Base-by-base conservation (phyloP, 306 rosid species). In the Macrotyloma uniflorum region DNA sequence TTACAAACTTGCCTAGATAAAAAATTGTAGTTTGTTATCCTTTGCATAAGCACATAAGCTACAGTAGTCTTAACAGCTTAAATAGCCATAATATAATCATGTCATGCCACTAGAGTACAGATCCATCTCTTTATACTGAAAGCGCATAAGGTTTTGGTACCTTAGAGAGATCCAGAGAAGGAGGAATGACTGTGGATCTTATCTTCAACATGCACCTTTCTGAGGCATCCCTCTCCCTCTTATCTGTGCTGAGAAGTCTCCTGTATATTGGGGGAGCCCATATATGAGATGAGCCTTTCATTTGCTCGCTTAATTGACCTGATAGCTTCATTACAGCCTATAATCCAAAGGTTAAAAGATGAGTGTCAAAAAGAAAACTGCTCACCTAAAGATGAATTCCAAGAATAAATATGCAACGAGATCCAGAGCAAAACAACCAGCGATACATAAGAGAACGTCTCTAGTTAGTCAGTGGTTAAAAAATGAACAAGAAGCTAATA, bases 251-350 rank as follows among this genome's bases (percentile, higher is more conserved):
- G 61, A 94, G 87, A 83, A 91, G 96, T 79, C 96, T 88, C 86
- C 96, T 91, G 72, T 87, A 89, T 69, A 94, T 62, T 55, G 93
- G 87, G 84, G 91, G 90, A 82, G 88, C 88, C 97, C 98, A 94
- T 78, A 89, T 75, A 80, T 91, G 89, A 3, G 96, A 87, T 5
- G 87, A 85, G 10, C 84, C 88, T 84, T 88, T 86, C 97, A 86
- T 90, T 79, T 83, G 85, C 78, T 87, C 89, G 74, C 82, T 78
- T 67, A 88, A 65, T 45, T 90, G 79, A 80, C 65, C 77, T 61
- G 85, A 87, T 59, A 94, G 59, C 84, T 87, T 94, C 81, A 83
- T 80, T 33, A 89, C 80, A 80, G 94, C 94, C 97, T 94, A 74
- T 54, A 79, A 86, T 65, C 19, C 7, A 46, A 67, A 66, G 73